Percentiles rank a stretch among this genome's conserved stretches.
These are phyloP conservation scores for Eucalyptus regnans DNA, from an alignment of 345 rosid species.

Conservation along the genomic window DNA sequence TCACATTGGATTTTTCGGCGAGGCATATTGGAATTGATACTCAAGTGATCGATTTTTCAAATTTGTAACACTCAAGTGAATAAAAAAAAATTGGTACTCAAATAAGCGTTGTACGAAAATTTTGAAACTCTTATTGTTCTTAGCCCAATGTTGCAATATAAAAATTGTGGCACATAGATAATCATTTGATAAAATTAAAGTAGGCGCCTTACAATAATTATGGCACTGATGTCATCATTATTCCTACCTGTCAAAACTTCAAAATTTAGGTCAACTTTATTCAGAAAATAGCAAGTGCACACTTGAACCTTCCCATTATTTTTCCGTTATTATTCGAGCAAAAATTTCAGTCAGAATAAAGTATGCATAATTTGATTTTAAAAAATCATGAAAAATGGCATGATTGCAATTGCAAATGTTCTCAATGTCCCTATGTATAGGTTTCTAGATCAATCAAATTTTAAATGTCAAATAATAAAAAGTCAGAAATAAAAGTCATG, in stretches of 20 bases:
- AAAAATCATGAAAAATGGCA: not conserved
- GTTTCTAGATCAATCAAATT: too few relatives aligned
- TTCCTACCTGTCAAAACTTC: not conserved
- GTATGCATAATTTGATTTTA: not conserved
- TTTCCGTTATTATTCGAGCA: not conserved
- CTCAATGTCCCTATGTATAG: too few relatives aligned
- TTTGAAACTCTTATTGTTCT: too few relatives aligned
- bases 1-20: too few relatives aligned
- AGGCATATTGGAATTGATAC: too few relatives aligned
- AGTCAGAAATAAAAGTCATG: not conserved
- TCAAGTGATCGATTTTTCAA: too few relatives aligned
- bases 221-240: not conserved
- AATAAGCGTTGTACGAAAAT: too few relatives aligned
- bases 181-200: too few relatives aligned
- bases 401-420: not conserved
- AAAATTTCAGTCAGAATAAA: not conserved
- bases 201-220: fast-evolving
- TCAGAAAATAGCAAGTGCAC: not conserved
- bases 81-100: too few relatives aligned
- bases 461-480: not conserved
- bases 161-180: not conserved
- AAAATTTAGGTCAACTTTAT: not conserved
- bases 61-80: too few relatives aligned
- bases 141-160: too few relatives aligned
- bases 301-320: not conserved